Evolutionary conservation across 1,139 yeast species (phyloP), one percentile per base, ranked within the genome.

Genomic region (Blastobotrys indianensis): DNA sequence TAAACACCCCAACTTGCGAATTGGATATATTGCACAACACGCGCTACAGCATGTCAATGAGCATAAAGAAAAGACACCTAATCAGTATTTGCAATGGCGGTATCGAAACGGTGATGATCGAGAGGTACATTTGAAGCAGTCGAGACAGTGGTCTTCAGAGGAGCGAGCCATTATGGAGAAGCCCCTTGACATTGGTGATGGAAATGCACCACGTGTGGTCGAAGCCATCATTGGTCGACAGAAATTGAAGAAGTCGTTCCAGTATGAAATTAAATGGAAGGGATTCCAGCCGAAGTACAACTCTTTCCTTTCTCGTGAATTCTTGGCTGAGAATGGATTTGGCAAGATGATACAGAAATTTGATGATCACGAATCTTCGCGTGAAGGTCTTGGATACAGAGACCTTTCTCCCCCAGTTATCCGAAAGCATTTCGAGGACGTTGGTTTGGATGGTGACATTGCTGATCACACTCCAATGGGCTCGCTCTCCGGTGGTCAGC

Each of bases 391-490:
- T 54, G 97, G 98, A 45, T 92, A 90, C 74, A 81, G 98, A 71
- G 94, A 88, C 55, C 76, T 92, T 62, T 78, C 82, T 28, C 97
- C 97, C 40, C 77, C 85, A 48, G 97, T 88, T 20, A 92, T 92
- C 56, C 80, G 97, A 66, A 83, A 90, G 73, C 98, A 92, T 68
- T 92, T 92, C 57, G 97, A 90, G 69, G 97, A 81, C 62, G 95
- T 92, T 59, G 98, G 98, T 49, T 75, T 92, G 55, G 98, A 92
- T 63, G 94, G 97, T 58, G 98, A 92, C 62, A 90, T 92, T 70
- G 97, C 97, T 34, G 96, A 92, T 66, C 97, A 92, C 67, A 92
- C 97, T 17, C 96, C 96, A 44, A 74, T 92, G 78, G 97, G 97
- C 16, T 87, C 96, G 9, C 75, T 92, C 53, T 88, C 97, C 36